Conservation (phyloP, 202 grass and related monocot species). For the Elaeis oleifera region DNA sequence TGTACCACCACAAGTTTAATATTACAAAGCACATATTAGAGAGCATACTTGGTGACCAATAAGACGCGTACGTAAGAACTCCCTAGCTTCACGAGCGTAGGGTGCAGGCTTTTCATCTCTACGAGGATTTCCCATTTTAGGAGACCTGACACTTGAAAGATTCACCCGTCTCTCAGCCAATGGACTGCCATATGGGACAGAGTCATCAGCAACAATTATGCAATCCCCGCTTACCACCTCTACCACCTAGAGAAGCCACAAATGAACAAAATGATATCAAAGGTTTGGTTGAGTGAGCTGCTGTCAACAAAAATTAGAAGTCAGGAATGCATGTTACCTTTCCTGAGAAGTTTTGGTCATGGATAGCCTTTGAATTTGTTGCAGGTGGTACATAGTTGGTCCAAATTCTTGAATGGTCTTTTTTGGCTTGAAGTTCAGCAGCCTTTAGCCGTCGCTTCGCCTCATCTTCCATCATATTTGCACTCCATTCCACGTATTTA, state of each 20-base stretch:
- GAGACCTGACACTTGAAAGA: constrained; percentile 85
- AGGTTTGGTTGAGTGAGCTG: too few relatives aligned
- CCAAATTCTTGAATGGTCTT: constrained; percentile 82
- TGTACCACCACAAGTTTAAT: not conserved
- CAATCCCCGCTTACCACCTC: constrained; percentile 97
- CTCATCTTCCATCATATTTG: constrained; percentile 92
- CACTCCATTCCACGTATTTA: constrained; percentile 99
- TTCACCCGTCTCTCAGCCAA: constrained; percentile 72
- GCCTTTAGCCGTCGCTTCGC: constrained; percentile 71
- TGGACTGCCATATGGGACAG: constrained; percentile 69
- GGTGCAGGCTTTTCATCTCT: constrained; percentile 48
- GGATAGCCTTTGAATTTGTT: constrained; percentile 84
- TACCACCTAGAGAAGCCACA: constrained; percentile 45
- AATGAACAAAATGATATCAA: too few relatives aligned
- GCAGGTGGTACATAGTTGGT: constrained; percentile 70
- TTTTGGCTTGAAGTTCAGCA: constrained; percentile 89
- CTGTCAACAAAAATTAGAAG: too few relatives aligned
- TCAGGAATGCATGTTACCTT: constrained; percentile 32
- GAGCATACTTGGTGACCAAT: constrained; percentile 75
- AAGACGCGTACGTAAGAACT: constrained; percentile 81
- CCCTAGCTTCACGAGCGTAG: constrained; percentile 85
- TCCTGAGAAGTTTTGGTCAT: constrained; percentile 91
- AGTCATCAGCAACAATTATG: constrained; percentile 83
- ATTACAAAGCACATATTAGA: not conserved
- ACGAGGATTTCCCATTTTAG: constrained; percentile 77